These are phyloP conservation scores for Linderina pennispora DNA, from an alignment of 192 early-diverging fungal genomes.

Conservation along the genomic window DNA sequence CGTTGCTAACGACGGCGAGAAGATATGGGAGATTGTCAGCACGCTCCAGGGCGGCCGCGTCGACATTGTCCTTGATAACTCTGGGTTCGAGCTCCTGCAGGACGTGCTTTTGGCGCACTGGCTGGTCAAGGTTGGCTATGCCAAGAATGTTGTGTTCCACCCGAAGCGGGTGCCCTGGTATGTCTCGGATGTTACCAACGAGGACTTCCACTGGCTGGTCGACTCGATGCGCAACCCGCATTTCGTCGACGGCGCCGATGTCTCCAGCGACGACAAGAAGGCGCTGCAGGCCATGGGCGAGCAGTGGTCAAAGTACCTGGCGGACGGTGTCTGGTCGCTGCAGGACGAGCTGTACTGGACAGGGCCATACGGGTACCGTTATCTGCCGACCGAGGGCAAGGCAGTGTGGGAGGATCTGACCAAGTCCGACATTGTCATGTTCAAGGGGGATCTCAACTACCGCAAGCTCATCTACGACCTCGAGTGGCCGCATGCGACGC, in stretches of 20 bases:
- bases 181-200: constrained; percentile 84
- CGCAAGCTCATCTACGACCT: constrained; percentile 92
- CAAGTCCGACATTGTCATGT: constrained; percentile 65
- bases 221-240: constrained; percentile 13
- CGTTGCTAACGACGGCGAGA: constrained; percentile 65
- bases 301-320: constrained; percentile 65
- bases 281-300: constrained; percentile 49
- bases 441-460: constrained; percentile 98
- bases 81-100: constrained; percentile 87
- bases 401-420: constrained; percentile 55
- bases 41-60: constrained; percentile 52
- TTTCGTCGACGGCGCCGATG: constrained; percentile 14
- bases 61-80: constrained; percentile 89
- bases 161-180: constrained; percentile 93
- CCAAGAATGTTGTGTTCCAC: constrained; percentile 70
- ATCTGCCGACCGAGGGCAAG: constrained; percentile 61
- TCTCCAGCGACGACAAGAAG: constrained; percentile 19
- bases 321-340: constrained; percentile 58
- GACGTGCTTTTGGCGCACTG: constrained; percentile 86
- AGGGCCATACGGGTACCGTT: constrained; percentile 71
- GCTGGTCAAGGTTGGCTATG: constrained; percentile 62
- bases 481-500: constrained; percentile 75
- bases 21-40: constrained; percentile 55
- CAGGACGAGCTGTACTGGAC: constrained; percentile 82
- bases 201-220: constrained; percentile 71